These are phyloP conservation scores for Medakamo hakoo DNA, from an alignment of 139 green algal species.

Conservation along the genomic window DNA sequence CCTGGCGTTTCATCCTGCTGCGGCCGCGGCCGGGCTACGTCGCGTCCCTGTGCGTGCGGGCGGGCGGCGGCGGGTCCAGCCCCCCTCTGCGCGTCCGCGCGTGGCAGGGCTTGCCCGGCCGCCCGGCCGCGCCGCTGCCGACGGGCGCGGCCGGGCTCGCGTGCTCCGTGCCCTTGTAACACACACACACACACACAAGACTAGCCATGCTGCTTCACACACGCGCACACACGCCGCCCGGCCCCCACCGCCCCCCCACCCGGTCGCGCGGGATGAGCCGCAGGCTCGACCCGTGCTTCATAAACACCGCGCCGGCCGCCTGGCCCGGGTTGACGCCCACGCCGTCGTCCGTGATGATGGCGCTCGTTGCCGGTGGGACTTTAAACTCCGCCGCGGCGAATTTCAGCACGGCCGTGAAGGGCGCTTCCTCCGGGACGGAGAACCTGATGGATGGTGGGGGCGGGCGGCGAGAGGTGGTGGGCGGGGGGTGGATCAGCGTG, in stretches of 20 bases:
- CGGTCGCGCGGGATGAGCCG: slow-evolving; percentile 84
- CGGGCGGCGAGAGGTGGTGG: too few relatives aligned
- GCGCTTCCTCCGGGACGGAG: slow-evolving; percentile 85
- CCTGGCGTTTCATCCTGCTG: slow-evolving; percentile 23
- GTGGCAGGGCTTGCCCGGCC: background rate
- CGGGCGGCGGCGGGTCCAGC: background rate
- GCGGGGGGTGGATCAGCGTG: too few relatives aligned
- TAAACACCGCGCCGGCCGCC: slow-evolving; percentile 85
- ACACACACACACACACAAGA: too few relatives aligned
- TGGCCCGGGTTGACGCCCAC: slow-evolving; percentile 93
- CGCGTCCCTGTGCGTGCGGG: slow-evolving; percentile 15
- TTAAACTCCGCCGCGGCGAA: slow-evolving; percentile 96
- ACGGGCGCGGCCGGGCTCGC: background rate
- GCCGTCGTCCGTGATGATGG: slow-evolving; percentile 97
- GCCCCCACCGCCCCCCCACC: slow-evolving; percentile 32
- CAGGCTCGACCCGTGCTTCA: slow-evolving; percentile 91
- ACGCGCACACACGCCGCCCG: background rate
- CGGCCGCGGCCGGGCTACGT: slow-evolving; percentile 6
- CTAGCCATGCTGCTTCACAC: background rate
- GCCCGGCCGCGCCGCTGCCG: background rate
- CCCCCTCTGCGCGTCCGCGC: background rate
- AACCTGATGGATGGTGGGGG: slow-evolving; percentile 38
- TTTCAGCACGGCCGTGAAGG: slow-evolving; percentile 93
- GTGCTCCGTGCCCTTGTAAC: background rate
- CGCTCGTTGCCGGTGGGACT: slow-evolving; percentile 68